Base-by-base conservation (phyloP, 2,329 filamentous ascomycete species). In the Monosporascus sp. region DNA sequence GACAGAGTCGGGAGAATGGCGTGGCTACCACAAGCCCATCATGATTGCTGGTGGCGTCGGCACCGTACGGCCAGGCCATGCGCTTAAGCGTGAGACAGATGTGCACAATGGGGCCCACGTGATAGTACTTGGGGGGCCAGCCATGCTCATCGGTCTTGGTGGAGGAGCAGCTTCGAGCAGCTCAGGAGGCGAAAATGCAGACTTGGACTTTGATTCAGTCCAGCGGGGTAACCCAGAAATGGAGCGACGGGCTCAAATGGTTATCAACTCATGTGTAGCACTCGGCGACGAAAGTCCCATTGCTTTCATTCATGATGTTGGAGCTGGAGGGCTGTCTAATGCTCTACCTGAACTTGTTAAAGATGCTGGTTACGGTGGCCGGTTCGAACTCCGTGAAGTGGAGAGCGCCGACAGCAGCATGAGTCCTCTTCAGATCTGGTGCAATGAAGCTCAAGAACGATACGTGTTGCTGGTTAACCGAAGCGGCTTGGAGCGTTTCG, bases 381-480 rank as follows among this genome's bases (percentile, higher is more conserved):
- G 84, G 46, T 97, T 99, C 60, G 93, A 99, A 71, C 80, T 99
- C n/a, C 85, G 94, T 58, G 90, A 97, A 65, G 81, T 99, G 38
- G 91, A 97, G 68, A 96, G 84, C 68, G 89, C 90, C 2, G 94
- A 97, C 70, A 84, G 80, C 58, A 88, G 90, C 66, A 93, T 99
- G 88, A 96, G 90, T 65, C 94, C 94, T 20, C 82, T 99, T 53
- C 90, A 97, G 68, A 96, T 99, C 47, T 97, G 93, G 92, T 97
- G 94, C 71, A 96, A 93, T 63, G 93, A 97, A 70, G 90, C 94
- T 0, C 94, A 99, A 68, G 94, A 99, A 72, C 82, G 94, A 68
- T 99, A 99, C 64, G 94, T 99, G 7, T 76, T 99, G 63, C 85
- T 95, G 8, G 84, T 99, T 57, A 90, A 92, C 55, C 82, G 84